Evolutionary conservation across 169 alveolate species (phyloP), one percentile per base, ranked within the genome.

Genomic region (Amoebophrya sp.): DNA sequence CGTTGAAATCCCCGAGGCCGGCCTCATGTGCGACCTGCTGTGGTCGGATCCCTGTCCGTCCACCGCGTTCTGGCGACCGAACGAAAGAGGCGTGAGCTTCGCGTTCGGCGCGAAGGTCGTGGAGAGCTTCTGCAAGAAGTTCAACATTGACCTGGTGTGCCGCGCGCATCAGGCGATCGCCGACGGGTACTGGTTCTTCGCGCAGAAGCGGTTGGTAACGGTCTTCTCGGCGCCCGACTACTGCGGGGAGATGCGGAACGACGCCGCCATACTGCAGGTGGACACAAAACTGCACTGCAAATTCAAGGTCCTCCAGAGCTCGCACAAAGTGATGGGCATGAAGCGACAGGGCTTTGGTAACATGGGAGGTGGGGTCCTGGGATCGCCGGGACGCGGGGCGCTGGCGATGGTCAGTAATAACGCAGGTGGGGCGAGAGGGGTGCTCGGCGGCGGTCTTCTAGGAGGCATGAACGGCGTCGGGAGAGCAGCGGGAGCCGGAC

Each of bases 91-190:
- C 40, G 99, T 98, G n/a, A 94, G 98, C 40, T 97, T 96, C 93
- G 96, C 98, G 16, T 98, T 98, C 93, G 98, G 99, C 50, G 97
- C 96, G 70, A 99, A 97, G 88, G 97, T 98, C 39, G 99, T 98
- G 18, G 96, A 95, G 89, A 97, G 95, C 41, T 97, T 97, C 92
- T 95, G 97, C 18, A 97, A 97, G 90, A 97, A 97, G 90, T 99
- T 97, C 92, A 99, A 98, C 91, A 93, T 98, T 89, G 99, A 98
- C 94, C 96, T 98, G 42, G 96, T 98, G 40, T 98, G 99, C 92
- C 95, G 99, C 91, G 99, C 99, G n/a, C 99, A 98, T 93, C 98
- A 96, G 94, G 98, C 97, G 58, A 99, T 98, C 41, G 99, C 97
- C 92, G 99, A 97, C 93, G 99, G 99, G 29, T 98, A 98, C 91